A percentile compares a stretch with the other conserved stretches of the same genome.
Conservation (phyloP, 1,139 yeast genomes). For the Tardiomyces depauwii region DNA sequence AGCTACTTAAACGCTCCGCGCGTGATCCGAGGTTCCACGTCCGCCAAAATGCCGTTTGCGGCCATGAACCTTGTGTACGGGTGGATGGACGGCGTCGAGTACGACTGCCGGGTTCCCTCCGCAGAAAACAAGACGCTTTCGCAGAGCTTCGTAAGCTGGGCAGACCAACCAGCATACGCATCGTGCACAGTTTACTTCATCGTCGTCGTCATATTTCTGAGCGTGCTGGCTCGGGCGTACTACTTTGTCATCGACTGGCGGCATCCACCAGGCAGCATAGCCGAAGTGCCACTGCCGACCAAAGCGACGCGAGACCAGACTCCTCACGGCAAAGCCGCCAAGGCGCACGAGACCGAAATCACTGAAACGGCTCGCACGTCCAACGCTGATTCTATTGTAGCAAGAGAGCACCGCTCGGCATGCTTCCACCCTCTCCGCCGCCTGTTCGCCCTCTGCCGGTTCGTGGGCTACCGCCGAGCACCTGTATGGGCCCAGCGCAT, state of each 20-base stretch:
- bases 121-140: slow-evolving; percentile 26
- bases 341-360: too few species aligned
- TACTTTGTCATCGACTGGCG: slow-evolving; percentile 29
- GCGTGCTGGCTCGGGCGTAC: slow-evolving; percentile 31
- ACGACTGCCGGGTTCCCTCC: slow-evolving; percentile 14
- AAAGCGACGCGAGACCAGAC: background rate
- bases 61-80: background rate
- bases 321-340: background rate
- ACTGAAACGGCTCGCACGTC: too few species aligned
- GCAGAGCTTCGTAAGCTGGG: slow-evolving; percentile 34
- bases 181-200: slow-evolving; percentile 38
- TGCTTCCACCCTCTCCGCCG: slow-evolving; percentile 1
- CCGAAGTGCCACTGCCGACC: background rate
- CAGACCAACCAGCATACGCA: slow-evolving; percentile 32
- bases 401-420: too few species aligned
- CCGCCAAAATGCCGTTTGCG: background rate
- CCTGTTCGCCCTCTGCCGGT: slow-evolving; percentile 32
- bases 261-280: background rate
- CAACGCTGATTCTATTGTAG: too few species aligned
- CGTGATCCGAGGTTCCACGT: too few species aligned
- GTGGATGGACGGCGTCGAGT: slow-evolving; percentile 8
- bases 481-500: slow-evolving; percentile 30
- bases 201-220: slow-evolving; percentile 28
- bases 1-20: background rate
- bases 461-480: slow-evolving; percentile 38